Percentiles rank a stretch among this genome's conserved stretches.
These are phyloP conservation scores for Plantago major DNA, from an alignment of 257 asterid genomes.

Conservation along the genomic window DNA sequence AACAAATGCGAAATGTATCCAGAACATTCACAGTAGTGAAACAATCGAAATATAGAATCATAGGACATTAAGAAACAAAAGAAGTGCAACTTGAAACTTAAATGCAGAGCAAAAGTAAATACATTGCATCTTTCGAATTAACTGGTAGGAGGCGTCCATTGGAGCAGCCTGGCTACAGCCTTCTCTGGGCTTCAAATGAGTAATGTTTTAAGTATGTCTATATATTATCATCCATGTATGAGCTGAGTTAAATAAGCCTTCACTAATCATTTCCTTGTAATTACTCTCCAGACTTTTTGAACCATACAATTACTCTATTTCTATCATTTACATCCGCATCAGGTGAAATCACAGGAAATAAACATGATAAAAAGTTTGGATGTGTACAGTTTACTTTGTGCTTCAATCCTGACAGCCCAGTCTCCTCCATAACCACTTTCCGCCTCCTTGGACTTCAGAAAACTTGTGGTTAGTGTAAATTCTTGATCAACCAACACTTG, in stretches of 20 bases:
- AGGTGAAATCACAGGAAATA: conserved; percentile 12
- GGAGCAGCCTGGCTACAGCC: neutral
- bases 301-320: conserved; percentile 1
- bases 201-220: conserved; percentile 5
- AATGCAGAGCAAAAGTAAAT: conserved; percentile 9
- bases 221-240: neutral
- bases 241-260: conserved; percentile 11
- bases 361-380: conserved; percentile 28
- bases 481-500: conserved; percentile 76
- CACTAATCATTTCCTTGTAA: neutral
- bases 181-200: conserved; percentile 14
- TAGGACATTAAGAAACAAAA: neutral
- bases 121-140: neutral
- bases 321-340: conserved; percentile 3
- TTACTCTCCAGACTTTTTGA: neutral
- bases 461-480: conserved; percentile 69
- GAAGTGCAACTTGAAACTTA: neutral
- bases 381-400: conserved; percentile 56
- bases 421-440: conserved; percentile 98
- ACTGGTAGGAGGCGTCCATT: neutral
- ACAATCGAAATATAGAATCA: conserved; percentile 4
- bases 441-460: conserved; percentile 67
- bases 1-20: conserved; percentile 10
- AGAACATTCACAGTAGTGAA: conserved; percentile 15
- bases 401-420: conserved; percentile 85